Evolutionary conservation across 768 basidiomycete species (phyloP), one percentile per base, ranked within the genome.

Genomic region (Macrolepiota albuminosa): DNA sequence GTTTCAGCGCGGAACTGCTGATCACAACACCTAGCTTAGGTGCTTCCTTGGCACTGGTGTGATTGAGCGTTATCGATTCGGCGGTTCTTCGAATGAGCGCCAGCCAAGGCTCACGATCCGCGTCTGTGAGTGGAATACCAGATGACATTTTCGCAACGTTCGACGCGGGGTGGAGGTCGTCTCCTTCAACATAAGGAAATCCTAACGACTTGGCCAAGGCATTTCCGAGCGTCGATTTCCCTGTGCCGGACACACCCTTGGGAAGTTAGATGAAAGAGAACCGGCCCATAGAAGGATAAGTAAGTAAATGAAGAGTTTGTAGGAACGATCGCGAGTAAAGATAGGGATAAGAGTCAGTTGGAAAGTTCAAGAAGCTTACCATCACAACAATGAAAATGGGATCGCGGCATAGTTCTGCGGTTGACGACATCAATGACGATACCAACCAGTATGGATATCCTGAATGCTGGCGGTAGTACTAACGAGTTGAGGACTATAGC

Each of bases 121-220:
- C 81, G 67, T 97, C 95, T 2, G 78, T 86, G 63, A 98, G 76
- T 5, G 94, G 88, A 26, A 77, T 72, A 0, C 93, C 93, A 1
- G 74, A 68, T 5, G 84, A 74, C 95, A 98, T 97, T 81, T 98
- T 98, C 33, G 83, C 86, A 45, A 96, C 82, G 71, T 96, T 96
- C 13, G 81, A 72, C 26, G 77, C 67, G 0, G 95, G 89, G 69
- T 98, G 95, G 33, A 97, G 79, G 62, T 89, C 86, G 70, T 97
- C 95, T 33, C 89, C 95, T 67, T 98, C 95, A 60, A 93, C 75
- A 74, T 90, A 96, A 1, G 93, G 87, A 61, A 93, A 63, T n/a
- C 71, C 72, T 51, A 93, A 77, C 31, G 76, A 75, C 42, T 73
- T 65, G 7, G 89, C 82, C n/a, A 95, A 75, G 7, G 82, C 84